A percentile compares a stretch with the other conserved stretches of the same genome.
Conservation (phyloP, 148 eudicot species). For the Amaranthus palmeri region DNA sequence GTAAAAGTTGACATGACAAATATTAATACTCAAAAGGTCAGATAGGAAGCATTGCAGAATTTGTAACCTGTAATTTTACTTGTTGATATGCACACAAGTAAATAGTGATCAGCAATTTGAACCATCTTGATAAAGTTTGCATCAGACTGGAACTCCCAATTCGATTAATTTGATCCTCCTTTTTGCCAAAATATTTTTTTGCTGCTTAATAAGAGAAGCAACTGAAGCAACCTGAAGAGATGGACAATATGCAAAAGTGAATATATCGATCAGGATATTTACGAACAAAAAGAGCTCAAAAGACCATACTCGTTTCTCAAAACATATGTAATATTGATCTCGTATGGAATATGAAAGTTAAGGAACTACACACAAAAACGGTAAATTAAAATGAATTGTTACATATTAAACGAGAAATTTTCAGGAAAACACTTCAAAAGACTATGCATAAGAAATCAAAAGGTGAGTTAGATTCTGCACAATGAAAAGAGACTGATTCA, state of each 20-base stretch:
- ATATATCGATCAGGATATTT: neutral
- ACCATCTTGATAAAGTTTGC: neutral
- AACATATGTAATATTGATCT: neutral
- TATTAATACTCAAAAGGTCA: too few relatives aligned
- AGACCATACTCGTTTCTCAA: neutral
- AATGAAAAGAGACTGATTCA: neutral
- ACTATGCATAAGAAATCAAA: neutral
- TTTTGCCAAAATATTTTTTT: slow-evolving; percentile 43
- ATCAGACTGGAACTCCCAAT: slow-evolving; percentile 64
- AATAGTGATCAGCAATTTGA: neutral
- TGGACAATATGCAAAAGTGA: neutral
- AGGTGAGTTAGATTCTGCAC: neutral
- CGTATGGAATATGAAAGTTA: neutral
- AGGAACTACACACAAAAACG: neutral
- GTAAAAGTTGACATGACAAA: too few relatives aligned
- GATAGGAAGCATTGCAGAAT: too few relatives aligned
- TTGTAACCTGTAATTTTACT: too few relatives aligned
- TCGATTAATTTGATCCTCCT: slow-evolving; percentile 68
- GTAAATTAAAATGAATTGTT: neutral
- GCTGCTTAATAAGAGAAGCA: slow-evolving; percentile 57
- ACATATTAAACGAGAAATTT: neutral
- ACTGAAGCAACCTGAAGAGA: slow-evolving; percentile 71
- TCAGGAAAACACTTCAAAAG: neutral
- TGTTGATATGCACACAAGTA: too few relatives aligned
- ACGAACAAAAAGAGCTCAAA: neutral